phyloP scores from a whole-genome alignment of 495 filamentous ascomycete species.

The Choiromyces venosus region DNA sequence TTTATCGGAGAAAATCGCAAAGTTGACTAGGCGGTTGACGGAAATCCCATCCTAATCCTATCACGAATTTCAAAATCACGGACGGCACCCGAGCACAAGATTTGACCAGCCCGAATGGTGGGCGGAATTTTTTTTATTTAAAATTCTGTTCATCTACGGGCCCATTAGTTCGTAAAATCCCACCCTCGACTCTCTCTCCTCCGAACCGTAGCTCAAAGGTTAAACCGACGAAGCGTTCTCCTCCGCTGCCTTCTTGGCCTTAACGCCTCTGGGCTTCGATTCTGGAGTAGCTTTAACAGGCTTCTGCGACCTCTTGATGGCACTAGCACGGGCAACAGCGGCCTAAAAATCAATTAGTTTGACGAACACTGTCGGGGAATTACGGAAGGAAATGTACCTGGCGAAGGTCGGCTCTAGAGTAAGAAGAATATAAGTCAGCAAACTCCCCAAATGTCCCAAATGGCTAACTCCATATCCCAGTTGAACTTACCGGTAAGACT shows the following conservation, averaged over 20 bases:
- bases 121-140: background rate
- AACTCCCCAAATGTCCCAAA: slow-evolving; percentile 7
- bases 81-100: background rate
- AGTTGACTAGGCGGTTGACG: background rate
- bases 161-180: background rate
- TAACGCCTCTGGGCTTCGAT: slow-evolving; percentile 69
- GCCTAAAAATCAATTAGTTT: slow-evolving; percentile 41
- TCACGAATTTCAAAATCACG: background rate
- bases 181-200: background rate
- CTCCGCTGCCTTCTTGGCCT: slow-evolving; percentile 70
- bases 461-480: slow-evolving; percentile 2
- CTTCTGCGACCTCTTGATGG: slow-evolving; percentile 72
- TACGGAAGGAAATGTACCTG: slow-evolving; percentile 41
- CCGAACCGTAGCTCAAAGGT: background rate
- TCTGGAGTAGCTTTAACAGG: slow-evolving; percentile 68
- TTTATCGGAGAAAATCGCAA: background rate
- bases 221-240: slow-evolving; percentile 45
- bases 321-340: slow-evolving; percentile 82
- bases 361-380: slow-evolving; percentile 3
- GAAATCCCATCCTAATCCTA: background rate
- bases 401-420: slow-evolving; percentile 66
- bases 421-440: slow-evolving; percentile 12
- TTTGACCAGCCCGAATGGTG: background rate
- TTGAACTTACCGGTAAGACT: slow-evolving; percentile 55
- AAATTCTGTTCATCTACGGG: background rate